Evolutionary conservation across 768 basidiomycete genomes (phyloP), one percentile per base, ranked within the genome.

Genomic region (Tricholoma matsutake): DNA sequence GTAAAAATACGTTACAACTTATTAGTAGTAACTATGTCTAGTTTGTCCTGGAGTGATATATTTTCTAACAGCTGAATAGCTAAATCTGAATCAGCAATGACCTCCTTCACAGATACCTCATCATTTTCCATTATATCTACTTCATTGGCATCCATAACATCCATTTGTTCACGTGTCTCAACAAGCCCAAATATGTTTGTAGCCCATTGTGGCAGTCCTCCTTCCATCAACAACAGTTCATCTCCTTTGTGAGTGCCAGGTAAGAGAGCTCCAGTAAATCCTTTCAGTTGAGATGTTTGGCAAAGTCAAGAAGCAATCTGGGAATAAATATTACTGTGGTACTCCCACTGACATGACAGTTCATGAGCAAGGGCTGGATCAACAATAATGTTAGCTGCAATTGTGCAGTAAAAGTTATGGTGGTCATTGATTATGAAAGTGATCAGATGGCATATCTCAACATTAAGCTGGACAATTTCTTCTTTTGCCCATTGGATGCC

Each of bases 401-500:
- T 35, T 1, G 34, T 20, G 6, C 7, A 10, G 34, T 56, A 37
- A 28, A 37, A 20, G 22, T 37, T 22, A 28, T 13, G 5, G 54
- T 56, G 54, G 22, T 58, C 41, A 47, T 58, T 41, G 29, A 49
- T 45, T 22, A 58, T 58, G 41, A 43, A 58, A 25, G 22, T 25
- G 22, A 25, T 25, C 1, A 25, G 22, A 25, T 25, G 22, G 2
- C 3, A 10, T 5, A 60, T 54, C 39, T 60, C 59, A 16, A 60
- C 32, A 22, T 60, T 60, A 34, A 51, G 54, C 4, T 28, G 7
- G 6, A 55, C 9, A 20, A 55, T 55, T 25, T 60, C 59, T 16
- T 59, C 52, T 4, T 55, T 37, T n/a, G 59, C 41, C 10, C 28
- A n/a, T 55, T 60, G 31, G 52, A 60, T 43, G 16, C 54, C 45